phyloP scores from a whole-genome alignment of 176 grass and related monocot species.

The Stipa capillata region DNA sequence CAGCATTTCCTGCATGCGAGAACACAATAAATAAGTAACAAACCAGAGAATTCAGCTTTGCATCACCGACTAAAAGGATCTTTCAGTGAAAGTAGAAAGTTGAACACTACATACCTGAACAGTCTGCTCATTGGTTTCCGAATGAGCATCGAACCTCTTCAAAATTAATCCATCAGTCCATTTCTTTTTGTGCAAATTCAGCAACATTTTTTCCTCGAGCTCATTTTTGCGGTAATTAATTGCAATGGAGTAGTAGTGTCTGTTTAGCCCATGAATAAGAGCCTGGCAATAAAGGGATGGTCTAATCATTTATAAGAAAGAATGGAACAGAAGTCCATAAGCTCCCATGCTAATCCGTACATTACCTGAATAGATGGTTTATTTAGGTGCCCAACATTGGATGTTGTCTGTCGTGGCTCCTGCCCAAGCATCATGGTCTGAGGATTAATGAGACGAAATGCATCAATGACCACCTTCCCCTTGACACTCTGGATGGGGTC shows the following conservation, averaged over 20 bases:
- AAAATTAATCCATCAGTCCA: slow-evolving; percentile 94
- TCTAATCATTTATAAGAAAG: background rate
- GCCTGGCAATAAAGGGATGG: slow-evolving; percentile 47
- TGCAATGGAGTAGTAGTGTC: slow-evolving; percentile 98
- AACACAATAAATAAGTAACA: background rate
- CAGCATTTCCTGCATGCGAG: slow-evolving; percentile 79
- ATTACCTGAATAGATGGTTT: slow-evolving; percentile 96
- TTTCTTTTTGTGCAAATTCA: slow-evolving; percentile 98
- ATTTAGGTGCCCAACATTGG: slow-evolving; percentile 97
- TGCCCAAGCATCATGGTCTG: slow-evolving; percentile 99
- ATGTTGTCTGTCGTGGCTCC: slow-evolving; percentile 92
- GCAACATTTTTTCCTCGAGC: slow-evolving; percentile 93
- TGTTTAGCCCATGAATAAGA: slow-evolving; percentile 92
- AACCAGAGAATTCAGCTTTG: background rate
- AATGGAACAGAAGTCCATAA: background rate
- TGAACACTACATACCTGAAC: slow-evolving; percentile 50
- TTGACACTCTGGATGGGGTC: slow-evolving; percentile 99
- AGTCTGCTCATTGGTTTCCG: slow-evolving; percentile 94
- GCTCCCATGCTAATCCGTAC: background rate
- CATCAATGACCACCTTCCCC: slow-evolving; percentile 98
- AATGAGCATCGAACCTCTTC: slow-evolving; percentile 70
- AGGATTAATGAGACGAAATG: slow-evolving; percentile 95
- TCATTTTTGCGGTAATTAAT: slow-evolving; percentile 99
- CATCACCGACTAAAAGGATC: background rate
- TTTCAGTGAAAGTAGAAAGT: background rate